Conservation (phyloP, 805 yeast genomes). For the baker's yeast (Saccharomyces cerevisiae) region DNA sequence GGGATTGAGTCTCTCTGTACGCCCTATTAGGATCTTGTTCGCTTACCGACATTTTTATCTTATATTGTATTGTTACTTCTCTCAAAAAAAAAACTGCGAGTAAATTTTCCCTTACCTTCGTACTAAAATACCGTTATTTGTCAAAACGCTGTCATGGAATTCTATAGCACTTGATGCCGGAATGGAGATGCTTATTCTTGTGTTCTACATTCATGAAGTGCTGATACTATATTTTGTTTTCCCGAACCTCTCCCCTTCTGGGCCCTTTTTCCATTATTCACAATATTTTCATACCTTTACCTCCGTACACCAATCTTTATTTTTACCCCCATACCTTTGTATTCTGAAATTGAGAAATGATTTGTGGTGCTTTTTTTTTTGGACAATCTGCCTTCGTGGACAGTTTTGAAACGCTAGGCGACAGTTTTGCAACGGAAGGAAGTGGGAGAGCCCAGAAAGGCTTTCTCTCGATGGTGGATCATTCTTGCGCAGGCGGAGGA, state of each 20-base stretch:
- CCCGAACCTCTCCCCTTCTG: background rate
- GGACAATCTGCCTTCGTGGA: background rate
- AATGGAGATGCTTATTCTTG: too few relatives aligned
- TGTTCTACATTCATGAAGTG: background rate
- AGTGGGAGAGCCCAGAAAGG: background rate
- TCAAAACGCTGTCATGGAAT: background rate
- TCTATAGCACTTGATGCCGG: background rate
- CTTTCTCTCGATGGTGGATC: background rate
- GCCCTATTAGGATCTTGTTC: constrained; percentile 12
- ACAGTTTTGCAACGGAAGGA: background rate
- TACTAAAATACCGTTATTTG: background rate
- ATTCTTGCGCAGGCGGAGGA: background rate
- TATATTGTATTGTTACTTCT: background rate
- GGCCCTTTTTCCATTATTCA: background rate
- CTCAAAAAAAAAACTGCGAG: background rate
- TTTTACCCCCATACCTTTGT: background rate
- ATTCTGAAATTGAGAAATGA: background rate
- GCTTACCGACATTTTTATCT: constrained; percentile 1
- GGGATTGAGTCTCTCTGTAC: constrained; percentile 28
- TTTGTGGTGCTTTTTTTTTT: background rate
- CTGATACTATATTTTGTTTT: background rate
- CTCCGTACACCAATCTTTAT: background rate
- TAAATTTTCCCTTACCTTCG: background rate
- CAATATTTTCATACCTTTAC: background rate
- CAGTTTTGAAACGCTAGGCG: background rate